Evolutionary conservation across 2,329 filamentous ascomycete species (phyloP).

Genomic region (Myriosclerotinia duriaeana): DNA sequence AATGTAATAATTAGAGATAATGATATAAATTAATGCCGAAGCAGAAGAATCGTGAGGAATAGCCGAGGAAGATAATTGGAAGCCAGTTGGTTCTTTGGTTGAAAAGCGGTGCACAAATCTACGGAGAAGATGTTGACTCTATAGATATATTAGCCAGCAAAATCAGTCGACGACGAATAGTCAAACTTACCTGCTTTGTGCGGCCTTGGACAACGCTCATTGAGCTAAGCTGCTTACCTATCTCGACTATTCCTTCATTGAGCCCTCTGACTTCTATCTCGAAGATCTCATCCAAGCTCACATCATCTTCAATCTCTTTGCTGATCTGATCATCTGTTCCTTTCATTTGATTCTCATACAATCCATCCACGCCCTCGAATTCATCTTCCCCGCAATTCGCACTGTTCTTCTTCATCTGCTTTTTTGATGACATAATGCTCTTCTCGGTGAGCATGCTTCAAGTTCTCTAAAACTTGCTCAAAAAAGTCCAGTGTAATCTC

Average conservation of each 20-base stretch:
- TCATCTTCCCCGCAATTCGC: background rate
- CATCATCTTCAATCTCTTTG: background rate
- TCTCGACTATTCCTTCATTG: background rate
- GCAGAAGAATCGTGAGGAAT: background rate
- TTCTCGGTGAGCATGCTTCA: no score
- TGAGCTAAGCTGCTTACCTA: background rate
- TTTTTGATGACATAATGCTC: background rate
- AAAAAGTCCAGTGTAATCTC: background rate
- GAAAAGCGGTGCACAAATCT: accelerated
- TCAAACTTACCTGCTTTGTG: background rate
- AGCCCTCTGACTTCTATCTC: background rate
- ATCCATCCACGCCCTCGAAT: no score
- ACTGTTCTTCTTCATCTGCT: background rate
- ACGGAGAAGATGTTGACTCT: background rate
- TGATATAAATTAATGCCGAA: background rate
- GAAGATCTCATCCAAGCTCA: slow-evolving; percentile 3
- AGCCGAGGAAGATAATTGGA: background rate
- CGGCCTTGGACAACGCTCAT: background rate
- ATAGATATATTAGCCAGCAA: background rate
- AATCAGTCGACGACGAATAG: background rate
- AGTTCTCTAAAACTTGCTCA: background rate
- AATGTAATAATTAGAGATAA: slow-evolving; percentile 9
- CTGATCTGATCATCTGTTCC: no score
- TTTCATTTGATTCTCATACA: no score
- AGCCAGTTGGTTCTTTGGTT: background rate